phyloP scores from a whole-genome alignment of 2,329 filamentous ascomycete genomes.

The Xylariaceae sp. region DNA sequence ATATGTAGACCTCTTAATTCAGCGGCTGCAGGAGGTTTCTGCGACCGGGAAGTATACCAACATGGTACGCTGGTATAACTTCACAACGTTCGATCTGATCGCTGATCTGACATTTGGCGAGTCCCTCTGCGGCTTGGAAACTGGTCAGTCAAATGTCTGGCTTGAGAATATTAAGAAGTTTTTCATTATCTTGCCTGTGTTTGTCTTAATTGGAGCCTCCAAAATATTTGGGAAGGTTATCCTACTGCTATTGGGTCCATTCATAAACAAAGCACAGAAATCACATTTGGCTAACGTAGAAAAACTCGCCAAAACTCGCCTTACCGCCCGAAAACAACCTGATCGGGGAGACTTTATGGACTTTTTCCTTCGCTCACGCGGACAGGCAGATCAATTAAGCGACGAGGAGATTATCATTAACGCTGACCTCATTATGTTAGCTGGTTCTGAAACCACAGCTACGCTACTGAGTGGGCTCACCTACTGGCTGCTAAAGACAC shows the following conservation, averaged over 20 bases:
- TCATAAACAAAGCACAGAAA: conserved; percentile 37
- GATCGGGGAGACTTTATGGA: conserved; percentile 42
- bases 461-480: conserved; percentile 36
- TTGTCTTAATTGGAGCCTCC: conserved; percentile 29
- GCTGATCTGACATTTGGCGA: conserved; percentile 37
- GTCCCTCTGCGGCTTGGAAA: conserved; percentile 42
- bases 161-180: conserved; percentile 35
- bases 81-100: conserved; percentile 39
- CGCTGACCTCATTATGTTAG: conserved; percentile 40
- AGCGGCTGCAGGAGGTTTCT: conserved; percentile 34
- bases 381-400: conserved; percentile 37
- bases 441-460: conserved; percentile 41
- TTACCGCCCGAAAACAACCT: conserved; percentile 34
- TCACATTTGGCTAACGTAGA: conserved; percentile 34
- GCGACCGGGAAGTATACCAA: conserved; percentile 29
- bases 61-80: conserved; percentile 46
- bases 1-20: conserved; percentile 42
- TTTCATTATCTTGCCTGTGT: conserved; percentile 33
- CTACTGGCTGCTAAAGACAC: conserved; percentile 41
- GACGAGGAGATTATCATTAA: conserved; percentile 43
- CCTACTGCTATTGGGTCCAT: conserved; percentile 31
- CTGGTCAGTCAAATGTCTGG: conserved; percentile 44
- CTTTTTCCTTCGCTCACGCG: conserved; percentile 40
- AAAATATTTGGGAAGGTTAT: conserved; percentile 25
- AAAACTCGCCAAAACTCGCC: conserved; percentile 33